A percentile compares a stretch with the other conserved stretches of the same genome.
These are phyloP conservation scores for Backusella westeae DNA, from an alignment of 192 early-diverging fungal species.

Conservation along the genomic window DNA sequence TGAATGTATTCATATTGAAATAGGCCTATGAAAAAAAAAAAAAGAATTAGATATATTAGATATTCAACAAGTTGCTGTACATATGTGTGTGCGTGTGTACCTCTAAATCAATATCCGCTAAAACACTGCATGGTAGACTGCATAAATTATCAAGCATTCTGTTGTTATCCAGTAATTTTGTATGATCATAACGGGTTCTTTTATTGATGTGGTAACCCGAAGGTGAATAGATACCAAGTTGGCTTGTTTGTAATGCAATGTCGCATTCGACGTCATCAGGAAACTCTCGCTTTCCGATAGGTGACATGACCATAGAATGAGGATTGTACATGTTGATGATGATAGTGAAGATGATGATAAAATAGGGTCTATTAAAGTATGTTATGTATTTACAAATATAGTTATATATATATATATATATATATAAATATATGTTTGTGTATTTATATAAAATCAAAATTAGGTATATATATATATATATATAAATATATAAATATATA, in stretches of 20 bases:
- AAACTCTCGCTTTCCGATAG: slow-evolving; percentile 5
- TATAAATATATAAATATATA: background rate
- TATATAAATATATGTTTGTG: background rate
- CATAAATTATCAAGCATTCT: slow-evolving; percentile 14
- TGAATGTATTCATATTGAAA: slow-evolving; percentile 15
- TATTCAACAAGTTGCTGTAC: background rate
- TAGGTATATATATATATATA: background rate
- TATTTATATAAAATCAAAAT: background rate
- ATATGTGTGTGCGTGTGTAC: background rate
- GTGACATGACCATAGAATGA: slow-evolving; percentile 7
- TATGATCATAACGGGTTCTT: slow-evolving; percentile 9
- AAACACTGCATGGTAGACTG: slow-evolving; percentile 16
- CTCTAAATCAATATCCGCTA: slow-evolving; percentile 20
- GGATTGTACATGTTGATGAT: background rate
- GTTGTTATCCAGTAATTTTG: background rate
- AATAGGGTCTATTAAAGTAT: background rate
- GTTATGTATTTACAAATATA: background rate
- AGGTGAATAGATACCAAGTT: slow-evolving; percentile 3
- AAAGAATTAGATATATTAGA: too few species aligned
- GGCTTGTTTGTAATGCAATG: slow-evolving; percentile 9
- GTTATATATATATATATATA: background rate
- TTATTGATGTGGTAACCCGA: background rate
- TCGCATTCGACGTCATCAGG: background rate
- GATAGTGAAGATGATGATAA: background rate
- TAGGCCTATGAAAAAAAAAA: slow-evolving; percentile 3